These are phyloP conservation scores for Blastomyces emzantsi DNA, from an alignment of 2,329 filamentous ascomycete species.

Conservation along the genomic window DNA sequence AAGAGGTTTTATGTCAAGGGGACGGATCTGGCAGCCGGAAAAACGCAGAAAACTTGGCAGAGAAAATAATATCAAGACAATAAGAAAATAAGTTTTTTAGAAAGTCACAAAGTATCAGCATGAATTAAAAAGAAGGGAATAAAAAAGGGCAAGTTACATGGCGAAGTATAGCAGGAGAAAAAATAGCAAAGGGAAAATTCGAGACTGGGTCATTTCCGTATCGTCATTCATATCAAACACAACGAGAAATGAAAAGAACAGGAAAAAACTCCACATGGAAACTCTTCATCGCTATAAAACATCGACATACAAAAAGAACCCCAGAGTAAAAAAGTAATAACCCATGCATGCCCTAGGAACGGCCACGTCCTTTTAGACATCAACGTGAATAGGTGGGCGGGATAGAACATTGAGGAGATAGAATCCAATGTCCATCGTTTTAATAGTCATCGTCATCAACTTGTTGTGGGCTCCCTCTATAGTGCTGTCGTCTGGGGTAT, in stretches of 20 bases:
- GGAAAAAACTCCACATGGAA: not conserved
- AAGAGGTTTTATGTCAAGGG: not conserved
- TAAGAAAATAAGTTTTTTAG: not conserved
- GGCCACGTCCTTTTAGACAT: not conserved
- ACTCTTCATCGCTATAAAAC: not conserved
- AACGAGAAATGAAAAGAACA: not conserved
- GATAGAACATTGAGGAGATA: not conserved
- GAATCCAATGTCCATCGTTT: not conserved
- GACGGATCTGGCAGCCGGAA: not conserved
- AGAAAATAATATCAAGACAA: not conserved
- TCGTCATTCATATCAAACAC: slow-evolving; percentile 7
- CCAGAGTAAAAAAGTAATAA: not conserved
- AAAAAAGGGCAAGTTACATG: slow-evolving; percentile 1
- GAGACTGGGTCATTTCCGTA: not conserved
- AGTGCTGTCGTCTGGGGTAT: slow-evolving; percentile 22
- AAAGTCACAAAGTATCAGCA: not conserved
- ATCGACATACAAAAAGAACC: not conserved
- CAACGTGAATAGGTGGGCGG: too few species aligned
- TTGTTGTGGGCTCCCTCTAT: slow-evolving; percentile 26
- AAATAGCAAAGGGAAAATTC: not conserved
- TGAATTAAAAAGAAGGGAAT: not conserved
- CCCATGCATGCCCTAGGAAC: not conserved
- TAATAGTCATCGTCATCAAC: slow-evolving; percentile 32
- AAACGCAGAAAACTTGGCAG: not conserved
- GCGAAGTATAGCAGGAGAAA: not conserved